A percentile compares a stretch with the other conserved stretches of the same genome.
Conservation (phyloP, 768 basidiomycete genomes). For the Hypsizygus marmoreus region DNA sequence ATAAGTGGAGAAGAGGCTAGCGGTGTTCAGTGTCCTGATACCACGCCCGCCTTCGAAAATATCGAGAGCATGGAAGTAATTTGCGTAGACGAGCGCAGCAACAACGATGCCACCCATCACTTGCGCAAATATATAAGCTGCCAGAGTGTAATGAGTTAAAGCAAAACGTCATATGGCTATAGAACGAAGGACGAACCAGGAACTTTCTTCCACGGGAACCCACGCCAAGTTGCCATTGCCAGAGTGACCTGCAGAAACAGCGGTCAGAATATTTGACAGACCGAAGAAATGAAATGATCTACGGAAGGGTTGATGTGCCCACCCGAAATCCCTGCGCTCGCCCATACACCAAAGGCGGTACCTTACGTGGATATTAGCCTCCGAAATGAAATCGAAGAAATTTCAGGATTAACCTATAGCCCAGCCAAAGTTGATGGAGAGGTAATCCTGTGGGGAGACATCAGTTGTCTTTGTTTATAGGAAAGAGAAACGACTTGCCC, state of each 20-base stretch:
- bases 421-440: slow-evolving; percentile 47
- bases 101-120: slow-evolving; percentile 63
- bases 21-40: slow-evolving; percentile 57
- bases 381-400: not conserved
- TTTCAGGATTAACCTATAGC: slow-evolving; percentile 32
- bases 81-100: slow-evolving; percentile 61
- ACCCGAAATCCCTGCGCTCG: slow-evolving; percentile 48
- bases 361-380: slow-evolving; percentile 23
- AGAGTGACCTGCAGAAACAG: slow-evolving; percentile 54
- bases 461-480: not conserved
- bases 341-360: slow-evolving; percentile 49
- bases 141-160: not conserved
- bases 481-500: slow-evolving; percentile 35
- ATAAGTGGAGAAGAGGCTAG: slow-evolving; percentile 60
- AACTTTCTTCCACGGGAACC: slow-evolving; percentile 73
- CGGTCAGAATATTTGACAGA: slow-evolving; percentile 2
- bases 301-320: slow-evolving; percentile 47
- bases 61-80: slow-evolving; percentile 70
- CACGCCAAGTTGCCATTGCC: slow-evolving; percentile 60
- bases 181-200: slow-evolving; percentile 35
- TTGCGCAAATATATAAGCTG: slow-evolving; percentile 60
- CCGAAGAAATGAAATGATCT: slow-evolving; percentile 6
- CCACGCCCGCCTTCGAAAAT: slow-evolving; percentile 57
- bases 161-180: not conserved
- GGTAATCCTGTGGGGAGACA: slow-evolving; percentile 32